Percentiles rank a stretch among this genome's conserved stretches.
Conservation (phyloP, 768 basidiomycete genomes). For the Coprinopsis sp. region DNA sequence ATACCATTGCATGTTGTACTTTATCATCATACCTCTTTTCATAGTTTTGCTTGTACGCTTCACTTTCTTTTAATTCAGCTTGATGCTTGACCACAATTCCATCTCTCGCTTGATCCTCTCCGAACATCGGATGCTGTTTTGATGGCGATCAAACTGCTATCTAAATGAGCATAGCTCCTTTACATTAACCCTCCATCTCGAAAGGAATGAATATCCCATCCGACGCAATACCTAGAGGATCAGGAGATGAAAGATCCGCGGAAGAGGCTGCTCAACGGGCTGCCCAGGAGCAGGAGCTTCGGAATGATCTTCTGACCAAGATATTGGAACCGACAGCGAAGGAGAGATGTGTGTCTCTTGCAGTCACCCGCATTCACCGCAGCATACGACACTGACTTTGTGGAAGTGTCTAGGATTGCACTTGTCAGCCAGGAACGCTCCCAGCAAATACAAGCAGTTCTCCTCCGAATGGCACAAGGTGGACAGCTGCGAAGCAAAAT, state of each 20-base stretch:
- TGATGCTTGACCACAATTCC: background rate
- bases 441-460: slow-evolving; percentile 71
- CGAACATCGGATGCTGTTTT: background rate
- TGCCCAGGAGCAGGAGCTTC: slow-evolving; percentile 70
- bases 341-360: slow-evolving; percentile 62
- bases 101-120: background rate
- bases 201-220: slow-evolving; percentile 45
- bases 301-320: slow-evolving; percentile 71
- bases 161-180: background rate
- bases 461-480: slow-evolving; percentile 77
- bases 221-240: slow-evolving; percentile 41
- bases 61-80: slow-evolving; percentile 2
- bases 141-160: background rate
- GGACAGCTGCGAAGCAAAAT: slow-evolving; percentile 78
- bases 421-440: slow-evolving; percentile 83
- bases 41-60: slow-evolving; percentile 1
- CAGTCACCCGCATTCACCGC: background rate
- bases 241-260: slow-evolving; percentile 34
- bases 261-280: slow-evolving; percentile 50
- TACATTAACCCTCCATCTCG: background rate
- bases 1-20: slow-evolving; percentile 5
- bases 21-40: slow-evolving; percentile 1
- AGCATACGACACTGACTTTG: slow-evolving; percentile 4
- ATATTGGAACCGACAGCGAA: slow-evolving; percentile 74
- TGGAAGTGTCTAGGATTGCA: slow-evolving; percentile 76